A percentile compares a stretch with the other conserved stretches of the same genome.
phyloP scores from a whole-genome alignment of 225 moss, liverwort and hornwort species.

The Polytrichum formosum region DNA sequence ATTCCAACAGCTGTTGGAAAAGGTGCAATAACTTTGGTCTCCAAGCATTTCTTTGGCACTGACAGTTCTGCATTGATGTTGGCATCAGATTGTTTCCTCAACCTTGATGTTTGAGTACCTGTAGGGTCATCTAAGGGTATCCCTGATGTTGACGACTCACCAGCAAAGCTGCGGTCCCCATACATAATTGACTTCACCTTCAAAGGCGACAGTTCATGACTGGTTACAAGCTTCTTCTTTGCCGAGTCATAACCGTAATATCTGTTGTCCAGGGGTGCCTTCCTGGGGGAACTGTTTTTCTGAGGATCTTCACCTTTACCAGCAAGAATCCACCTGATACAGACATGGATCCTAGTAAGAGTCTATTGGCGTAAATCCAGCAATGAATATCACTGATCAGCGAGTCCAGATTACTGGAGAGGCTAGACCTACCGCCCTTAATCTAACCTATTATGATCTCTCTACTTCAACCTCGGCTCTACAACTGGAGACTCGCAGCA shows the following conservation, averaged over 20 bases:
- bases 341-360: too few relatives aligned
- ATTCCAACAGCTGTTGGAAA: constrained; percentile 23
- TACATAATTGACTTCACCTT: constrained; percentile 10
- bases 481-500: too few relatives aligned
- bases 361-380: too few relatives aligned
- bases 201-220: constrained; percentile 7
- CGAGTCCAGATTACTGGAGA: too few relatives aligned
- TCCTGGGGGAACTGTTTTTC: constrained; percentile 35
- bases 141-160: constrained; percentile 8
- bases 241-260: constrained; percentile 15
- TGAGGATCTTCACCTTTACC: constrained; percentile 48
- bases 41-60: not conserved
- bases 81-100: not conserved
- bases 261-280: constrained; percentile 49
- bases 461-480: too few relatives aligned
- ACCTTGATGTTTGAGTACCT: not conserved
- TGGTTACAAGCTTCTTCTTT: constrained; percentile 30
- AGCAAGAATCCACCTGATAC: constrained; percentile 57
- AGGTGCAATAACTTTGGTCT: not conserved
- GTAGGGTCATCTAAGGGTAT: not conserved
- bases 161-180: not conserved
- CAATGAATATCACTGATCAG: too few relatives aligned
- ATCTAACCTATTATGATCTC: too few relatives aligned
- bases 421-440: too few relatives aligned
- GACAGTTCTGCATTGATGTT: not conserved